phyloP scores from a whole-genome alignment of 805 yeast genomes.

The Saturnispora zaruensis region DNA sequence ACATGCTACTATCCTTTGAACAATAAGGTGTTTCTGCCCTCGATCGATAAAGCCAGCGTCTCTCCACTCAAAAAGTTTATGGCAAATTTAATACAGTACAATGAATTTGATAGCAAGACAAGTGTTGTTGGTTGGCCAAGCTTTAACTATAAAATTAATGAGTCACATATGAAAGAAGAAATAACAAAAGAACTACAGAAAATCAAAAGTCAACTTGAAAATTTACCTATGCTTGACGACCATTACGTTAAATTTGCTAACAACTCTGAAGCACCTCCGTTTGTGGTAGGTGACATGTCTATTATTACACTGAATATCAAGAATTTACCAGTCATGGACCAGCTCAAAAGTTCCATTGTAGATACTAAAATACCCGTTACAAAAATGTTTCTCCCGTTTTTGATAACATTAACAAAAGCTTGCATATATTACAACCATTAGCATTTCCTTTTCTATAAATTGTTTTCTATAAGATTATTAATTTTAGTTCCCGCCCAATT shows the following conservation, averaged over 20 bases:
- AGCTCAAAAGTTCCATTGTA: neutral
- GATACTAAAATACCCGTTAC: neutral
- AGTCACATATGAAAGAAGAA: neutral
- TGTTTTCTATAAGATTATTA: neutral
- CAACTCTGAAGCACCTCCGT: neutral
- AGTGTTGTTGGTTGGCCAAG: constrained; percentile 4
- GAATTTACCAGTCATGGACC: neutral
- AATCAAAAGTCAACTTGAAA: neutral
- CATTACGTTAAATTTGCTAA: neutral
- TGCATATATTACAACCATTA: constrained; percentile 4
- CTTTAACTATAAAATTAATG: neutral
- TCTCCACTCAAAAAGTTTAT: neutral
- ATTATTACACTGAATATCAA: neutral
- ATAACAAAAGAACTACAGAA: neutral
- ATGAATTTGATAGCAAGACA: neutral
- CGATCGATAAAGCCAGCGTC: neutral
- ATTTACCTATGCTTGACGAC: too few relatives aligned
- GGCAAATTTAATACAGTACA: neutral
- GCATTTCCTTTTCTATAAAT: neutral
- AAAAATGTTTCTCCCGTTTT: neutral
- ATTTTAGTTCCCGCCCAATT: constrained; percentile 9
- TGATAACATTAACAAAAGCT: neutral
- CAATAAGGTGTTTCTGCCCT: neutral
- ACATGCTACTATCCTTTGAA: constrained; percentile 1
- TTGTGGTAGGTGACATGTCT: neutral